Evolutionary conservation across 148 eudicot species (phyloP), one percentile per base, ranked within the genome.

Genomic region (Limonium bicolor): DNA sequence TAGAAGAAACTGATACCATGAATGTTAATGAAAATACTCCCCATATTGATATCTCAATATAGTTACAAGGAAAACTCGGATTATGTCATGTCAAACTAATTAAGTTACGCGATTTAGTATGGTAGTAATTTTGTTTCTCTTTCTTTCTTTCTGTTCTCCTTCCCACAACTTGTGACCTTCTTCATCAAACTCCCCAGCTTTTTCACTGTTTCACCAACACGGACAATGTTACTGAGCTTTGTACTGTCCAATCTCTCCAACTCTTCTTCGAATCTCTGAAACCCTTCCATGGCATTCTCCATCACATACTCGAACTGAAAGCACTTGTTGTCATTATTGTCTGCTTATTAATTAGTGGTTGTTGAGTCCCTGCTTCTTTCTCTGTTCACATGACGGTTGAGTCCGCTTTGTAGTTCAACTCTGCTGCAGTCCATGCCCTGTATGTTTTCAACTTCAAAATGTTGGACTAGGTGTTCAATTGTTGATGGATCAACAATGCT

Each of bases 221-320:
- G 21, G 1, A 78, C 60, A 13, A 87, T 28, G 22, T 76, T 56
- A n/a, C 62, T 15, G 20, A 66, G 56, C 57, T 87, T 76, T 7
- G 36, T 48, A 42, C 35, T 56, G 5, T 69, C 58, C 24, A 57
- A 62, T 4, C 55, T 42, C 18, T 76, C 66, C 63, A 78, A 41
- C 25, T 72, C 78, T 40, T 73, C 82, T 20, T 76, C 82, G 42
- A 82, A 79, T 7, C 39, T 49, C 5, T 58, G 53, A 26, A 73
- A 78, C 54, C 82, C 96, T 1, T 59, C 70, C 88, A 87, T 76
- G 40, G 88, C 94, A 4, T 48, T 59, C 2, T 87, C 88, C 86
- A 87, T 72, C 20, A 53, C 82, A 0, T 70, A 64, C 14, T 87
- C 76, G 15, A 87, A 69, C n/a, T n/a, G n/a, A n/a, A n/a, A n/a